phyloP scores from a whole-genome alignment of 805 yeast species.

The Candida gorgasii region DNA sequence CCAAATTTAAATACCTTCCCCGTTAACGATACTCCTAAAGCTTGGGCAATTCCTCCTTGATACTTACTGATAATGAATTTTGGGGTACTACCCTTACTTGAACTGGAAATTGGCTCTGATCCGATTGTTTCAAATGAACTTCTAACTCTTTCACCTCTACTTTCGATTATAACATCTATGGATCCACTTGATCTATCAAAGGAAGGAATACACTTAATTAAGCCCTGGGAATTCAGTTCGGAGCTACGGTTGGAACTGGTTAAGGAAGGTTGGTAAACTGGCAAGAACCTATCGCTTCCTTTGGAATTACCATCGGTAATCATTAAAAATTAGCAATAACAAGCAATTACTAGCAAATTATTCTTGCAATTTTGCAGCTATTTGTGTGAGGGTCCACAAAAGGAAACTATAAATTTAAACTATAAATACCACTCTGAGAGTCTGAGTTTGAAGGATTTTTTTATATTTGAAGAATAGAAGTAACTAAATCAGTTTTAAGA shows the following conservation, averaged over 20 bases:
- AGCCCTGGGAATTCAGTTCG: not conserved
- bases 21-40: slow-evolving; percentile 9
- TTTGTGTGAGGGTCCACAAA: too few species aligned
- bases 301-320: not conserved
- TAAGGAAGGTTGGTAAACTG: slow-evolving; percentile 4
- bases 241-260: slow-evolving; percentile 2
- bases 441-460: too few species aligned
- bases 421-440: not conserved
- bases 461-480: too few species aligned
- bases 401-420: not conserved
- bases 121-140: slow-evolving; percentile 6
- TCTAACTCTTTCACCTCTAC: slow-evolving; percentile 3
- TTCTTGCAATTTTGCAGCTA: slow-evolving; percentile 5
- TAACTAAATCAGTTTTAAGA: too few species aligned
- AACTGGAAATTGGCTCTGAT: not conserved
- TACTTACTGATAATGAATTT: not conserved
- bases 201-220: too few species aligned
- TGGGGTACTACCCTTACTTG: slow-evolving; percentile 3
- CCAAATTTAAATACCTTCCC: slow-evolving; percentile 5
- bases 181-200: slow-evolving; percentile 1
- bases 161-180: slow-evolving; percentile 1
- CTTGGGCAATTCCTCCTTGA: slow-evolving; percentile 10
- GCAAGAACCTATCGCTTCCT: slow-evolving; percentile 7
- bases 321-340: slow-evolving; percentile 1
- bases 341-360: not conserved